Conservation (phyloP, 225 moss, liverwort and hornwort genomes). For the Bryoerythrophyllum caledonicum region DNA sequence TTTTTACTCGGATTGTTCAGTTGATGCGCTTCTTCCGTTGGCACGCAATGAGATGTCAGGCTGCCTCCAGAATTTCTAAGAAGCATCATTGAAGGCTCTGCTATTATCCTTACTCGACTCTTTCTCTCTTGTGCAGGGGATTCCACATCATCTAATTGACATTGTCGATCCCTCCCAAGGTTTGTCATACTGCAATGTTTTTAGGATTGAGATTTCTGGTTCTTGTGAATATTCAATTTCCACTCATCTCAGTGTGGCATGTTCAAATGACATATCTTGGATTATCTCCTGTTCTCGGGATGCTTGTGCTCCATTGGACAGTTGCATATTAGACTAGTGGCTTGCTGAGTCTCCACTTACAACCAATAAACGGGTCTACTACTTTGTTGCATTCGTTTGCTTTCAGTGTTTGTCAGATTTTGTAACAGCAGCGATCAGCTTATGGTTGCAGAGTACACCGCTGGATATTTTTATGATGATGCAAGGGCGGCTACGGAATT, state of each 20-base stretch:
- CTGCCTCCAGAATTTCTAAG: conserved; percentile 14
- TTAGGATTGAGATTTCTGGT: background rate
- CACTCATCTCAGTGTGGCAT: background rate
- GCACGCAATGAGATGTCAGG: conserved; percentile 7
- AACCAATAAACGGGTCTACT: background rate
- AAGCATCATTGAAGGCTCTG: conserved; percentile 4
- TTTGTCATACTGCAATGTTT: conserved; percentile 20
- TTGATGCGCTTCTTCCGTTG: conserved; percentile 1
- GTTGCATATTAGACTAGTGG: background rate
- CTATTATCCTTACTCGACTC: conserved; percentile 27
- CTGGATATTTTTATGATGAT: conserved; percentile 81
- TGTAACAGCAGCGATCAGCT: background rate
- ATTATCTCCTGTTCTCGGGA: conserved; percentile 3
- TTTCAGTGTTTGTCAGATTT: conserved; percentile 2
- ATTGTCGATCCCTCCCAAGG: conserved; percentile 72
- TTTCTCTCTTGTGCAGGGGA: conserved; percentile 47
- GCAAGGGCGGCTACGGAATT: conserved; percentile 78
- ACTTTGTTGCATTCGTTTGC: background rate
- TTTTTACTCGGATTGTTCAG: background rate
- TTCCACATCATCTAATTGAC: conserved; percentile 84
- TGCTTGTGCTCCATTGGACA: background rate
- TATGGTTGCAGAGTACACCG: conserved; percentile 77
- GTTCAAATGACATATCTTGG: background rate
- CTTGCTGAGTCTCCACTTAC: conserved; percentile 1
- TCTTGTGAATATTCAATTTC: background rate